These are phyloP conservation scores for Cucumis variabilis DNA, from an alignment of 331 rosid species.

Conservation along the genomic window DNA sequence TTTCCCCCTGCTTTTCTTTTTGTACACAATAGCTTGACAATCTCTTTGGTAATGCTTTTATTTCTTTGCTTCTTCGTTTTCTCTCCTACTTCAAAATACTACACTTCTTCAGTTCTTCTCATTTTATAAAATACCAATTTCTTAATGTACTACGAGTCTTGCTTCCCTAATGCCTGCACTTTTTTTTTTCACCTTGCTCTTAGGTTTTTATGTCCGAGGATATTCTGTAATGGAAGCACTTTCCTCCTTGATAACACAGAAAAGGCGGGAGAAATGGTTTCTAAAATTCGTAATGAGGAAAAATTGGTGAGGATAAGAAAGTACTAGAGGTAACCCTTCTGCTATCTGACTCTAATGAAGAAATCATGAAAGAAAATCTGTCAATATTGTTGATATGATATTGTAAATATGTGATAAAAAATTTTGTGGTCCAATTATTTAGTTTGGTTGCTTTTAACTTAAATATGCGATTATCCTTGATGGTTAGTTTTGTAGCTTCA, in stretches of 20 bases:
- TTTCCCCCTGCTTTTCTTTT: not conserved
- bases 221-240: slow-evolving; percentile 63
- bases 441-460: not conserved
- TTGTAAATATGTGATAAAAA: slow-evolving; percentile 7
- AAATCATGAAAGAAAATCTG: not conserved
- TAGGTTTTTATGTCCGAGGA: not conserved
- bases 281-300: slow-evolving; percentile 34
- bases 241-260: slow-evolving; percentile 69
- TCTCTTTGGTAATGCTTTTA: not conserved
- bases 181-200: not conserved
- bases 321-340: slow-evolving; percentile 60
- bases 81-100: not conserved
- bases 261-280: slow-evolving; percentile 62
- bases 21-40: not conserved
- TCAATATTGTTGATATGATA: not conserved
- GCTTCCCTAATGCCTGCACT: not conserved
- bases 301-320: slow-evolving; percentile 62
- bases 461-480: too few relatives aligned
- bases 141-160: not conserved
- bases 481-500: too few relatives aligned
- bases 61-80: not conserved
- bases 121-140: not conserved
- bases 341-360: not conserved
- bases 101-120: not conserved
- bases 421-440: not conserved